These are phyloP conservation scores for Mycena rosella DNA, from an alignment of 768 basidiomycete genomes.

Conservation along the genomic window DNA sequence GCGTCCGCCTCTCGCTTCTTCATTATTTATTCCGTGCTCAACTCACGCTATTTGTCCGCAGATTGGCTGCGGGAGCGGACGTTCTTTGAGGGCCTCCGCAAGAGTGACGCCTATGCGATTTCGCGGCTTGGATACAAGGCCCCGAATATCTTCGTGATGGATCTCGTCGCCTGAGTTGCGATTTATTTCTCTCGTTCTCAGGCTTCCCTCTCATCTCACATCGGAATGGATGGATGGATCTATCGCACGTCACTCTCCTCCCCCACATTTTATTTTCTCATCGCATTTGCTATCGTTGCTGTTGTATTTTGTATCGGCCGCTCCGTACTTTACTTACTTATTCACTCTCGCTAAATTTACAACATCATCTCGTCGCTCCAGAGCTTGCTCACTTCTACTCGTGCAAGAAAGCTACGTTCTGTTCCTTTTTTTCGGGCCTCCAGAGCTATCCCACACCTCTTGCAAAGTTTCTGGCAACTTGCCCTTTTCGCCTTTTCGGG, in stretches of 20 bases:
- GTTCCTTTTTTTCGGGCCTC: too few relatives aligned
- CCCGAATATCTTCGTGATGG: constrained; percentile 85
- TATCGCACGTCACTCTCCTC: constrained; percentile 6
- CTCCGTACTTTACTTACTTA: not conserved
- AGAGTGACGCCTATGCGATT: constrained; percentile 70
- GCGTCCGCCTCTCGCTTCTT: constrained; percentile 19
- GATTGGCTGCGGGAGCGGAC: constrained; percentile 84
- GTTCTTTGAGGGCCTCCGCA: constrained; percentile 75
- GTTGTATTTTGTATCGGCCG: constrained; percentile 14
- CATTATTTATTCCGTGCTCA: constrained; percentile 1
- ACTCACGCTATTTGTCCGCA: constrained; percentile 45
- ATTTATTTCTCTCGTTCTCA: constrained; percentile 22
- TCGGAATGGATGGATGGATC: constrained; percentile 25
- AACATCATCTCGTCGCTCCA: not conserved
- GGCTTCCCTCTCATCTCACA: not conserved
- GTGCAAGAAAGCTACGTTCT: not conserved
- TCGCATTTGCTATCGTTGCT: constrained; percentile 19
- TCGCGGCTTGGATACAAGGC: constrained; percentile 81
- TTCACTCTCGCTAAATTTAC: constrained; percentile 15
- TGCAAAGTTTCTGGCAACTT: too few relatives aligned
- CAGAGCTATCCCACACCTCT: too few relatives aligned
- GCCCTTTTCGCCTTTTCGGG: too few relatives aligned
- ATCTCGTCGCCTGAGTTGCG: constrained; percentile 52
- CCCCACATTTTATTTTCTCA: not conserved
- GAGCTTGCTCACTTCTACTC: not conserved